Evolutionary conservation across 1,139 yeast species (phyloP).

Genomic region (Geotrichum carabidarum): DNA sequence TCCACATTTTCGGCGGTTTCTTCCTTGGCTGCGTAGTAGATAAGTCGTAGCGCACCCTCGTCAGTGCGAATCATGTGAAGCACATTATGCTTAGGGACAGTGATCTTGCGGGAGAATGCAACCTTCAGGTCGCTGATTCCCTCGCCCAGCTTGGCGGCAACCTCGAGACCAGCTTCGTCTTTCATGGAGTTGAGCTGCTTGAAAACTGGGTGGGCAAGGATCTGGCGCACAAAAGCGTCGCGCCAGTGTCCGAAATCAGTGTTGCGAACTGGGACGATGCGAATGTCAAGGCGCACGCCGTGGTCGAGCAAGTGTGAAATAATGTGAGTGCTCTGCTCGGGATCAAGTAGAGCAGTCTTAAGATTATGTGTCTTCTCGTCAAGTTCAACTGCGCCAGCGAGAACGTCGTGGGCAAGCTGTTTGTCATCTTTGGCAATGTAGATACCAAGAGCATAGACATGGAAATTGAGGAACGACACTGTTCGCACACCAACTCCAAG

Average conservation of each 20-base stretch:
- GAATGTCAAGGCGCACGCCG: conserved; percentile 60
- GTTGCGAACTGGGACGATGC: conserved; percentile 80
- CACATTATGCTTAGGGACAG: conserved; percentile 54
- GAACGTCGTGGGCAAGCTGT: conserved; percentile 43
- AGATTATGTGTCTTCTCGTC: conserved; percentile 42
- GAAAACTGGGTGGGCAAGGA: conserved; percentile 50
- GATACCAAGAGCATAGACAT: conserved; percentile 81
- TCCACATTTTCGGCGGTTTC: conserved; percentile 23
- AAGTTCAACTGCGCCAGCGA: conserved; percentile 34
- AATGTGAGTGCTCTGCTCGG: conserved; percentile 50
- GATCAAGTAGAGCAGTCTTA: conserved; percentile 53
- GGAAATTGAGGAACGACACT: conserved; percentile 77
- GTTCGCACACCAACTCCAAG: conserved; percentile 77
- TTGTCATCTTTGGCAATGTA: conserved; percentile 63
- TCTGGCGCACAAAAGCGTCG: conserved; percentile 82
- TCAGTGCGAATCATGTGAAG: conserved; percentile 47
- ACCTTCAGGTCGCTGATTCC: conserved; percentile 38
- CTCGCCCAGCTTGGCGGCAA: conserved; percentile 31
- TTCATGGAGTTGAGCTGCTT: conserved; percentile 38
- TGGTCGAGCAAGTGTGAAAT: conserved; percentile 53
- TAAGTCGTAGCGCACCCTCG: conserved; percentile 46
- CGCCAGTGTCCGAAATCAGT: conserved; percentile 85
- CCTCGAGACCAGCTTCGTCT: conserved; percentile 22
- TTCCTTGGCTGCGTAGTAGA: conserved; percentile 40
- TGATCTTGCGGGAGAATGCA: conserved; percentile 38